phyloP scores from a whole-genome alignment of 495 filamentous ascomycete genomes.

The Neurospora sp. region DNA sequence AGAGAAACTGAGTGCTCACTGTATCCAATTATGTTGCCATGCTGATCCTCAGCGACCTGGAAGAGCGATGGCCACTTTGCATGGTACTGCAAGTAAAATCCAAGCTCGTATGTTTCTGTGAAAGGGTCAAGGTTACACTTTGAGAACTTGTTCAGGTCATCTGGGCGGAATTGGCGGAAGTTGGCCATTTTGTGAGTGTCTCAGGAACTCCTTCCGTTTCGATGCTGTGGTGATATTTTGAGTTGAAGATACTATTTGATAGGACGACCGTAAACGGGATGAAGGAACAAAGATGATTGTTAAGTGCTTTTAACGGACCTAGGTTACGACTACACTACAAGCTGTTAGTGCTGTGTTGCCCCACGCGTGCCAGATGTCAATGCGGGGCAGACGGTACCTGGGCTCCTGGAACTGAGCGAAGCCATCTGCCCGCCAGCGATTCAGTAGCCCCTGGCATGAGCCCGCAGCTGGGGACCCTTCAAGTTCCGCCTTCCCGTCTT shows the following conservation, averaged over 20 bases:
- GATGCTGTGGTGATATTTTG: neutral
- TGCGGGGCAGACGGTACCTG: neutral
- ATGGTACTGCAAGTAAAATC: constrained; percentile 91
- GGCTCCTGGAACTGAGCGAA: neutral
- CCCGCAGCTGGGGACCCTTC: neutral
- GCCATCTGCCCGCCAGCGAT: neutral
- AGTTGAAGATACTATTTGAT: neutral
- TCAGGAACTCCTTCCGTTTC: neutral
- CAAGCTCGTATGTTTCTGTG: constrained; percentile 91
- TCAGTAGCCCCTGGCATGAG: neutral
- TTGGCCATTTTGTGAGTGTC: constrained; percentile 27
- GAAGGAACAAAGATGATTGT: neutral
- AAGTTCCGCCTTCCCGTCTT: neutral
- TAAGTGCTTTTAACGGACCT: neutral
- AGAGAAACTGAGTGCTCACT: constrained; percentile 45
- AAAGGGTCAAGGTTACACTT: constrained; percentile 87
- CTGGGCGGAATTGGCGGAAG: constrained; percentile 35
- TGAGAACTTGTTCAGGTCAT: constrained; percentile 49
- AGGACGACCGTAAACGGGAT: neutral
- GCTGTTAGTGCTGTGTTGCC: neutral
- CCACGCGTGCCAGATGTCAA: neutral
- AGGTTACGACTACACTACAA: neutral
- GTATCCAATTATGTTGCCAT: constrained; percentile 82
- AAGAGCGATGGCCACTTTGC: constrained; percentile 92
- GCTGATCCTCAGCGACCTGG: constrained; percentile 68